Evolutionary conservation across 2,329 filamentous ascomycete species (phyloP).

Genomic region (Aspergillus fijiensis): DNA sequence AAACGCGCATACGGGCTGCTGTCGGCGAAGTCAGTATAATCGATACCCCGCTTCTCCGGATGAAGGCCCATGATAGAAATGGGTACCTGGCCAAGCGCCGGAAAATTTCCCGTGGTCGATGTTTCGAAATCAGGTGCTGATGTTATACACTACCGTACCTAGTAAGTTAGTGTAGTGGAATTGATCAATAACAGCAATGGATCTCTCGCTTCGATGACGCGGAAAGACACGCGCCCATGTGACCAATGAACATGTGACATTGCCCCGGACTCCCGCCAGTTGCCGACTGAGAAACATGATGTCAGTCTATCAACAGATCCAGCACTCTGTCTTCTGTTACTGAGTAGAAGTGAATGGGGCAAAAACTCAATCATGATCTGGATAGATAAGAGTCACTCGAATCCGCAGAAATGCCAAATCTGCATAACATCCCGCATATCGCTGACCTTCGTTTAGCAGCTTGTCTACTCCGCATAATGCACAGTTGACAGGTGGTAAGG

Average conservation of each 20-base stretch:
- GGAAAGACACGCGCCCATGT: slow-evolving; percentile 20
- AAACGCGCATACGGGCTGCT: slow-evolving; percentile 9
- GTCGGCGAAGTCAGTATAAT: slow-evolving; percentile 32
- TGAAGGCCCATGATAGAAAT: slow-evolving; percentile 12
- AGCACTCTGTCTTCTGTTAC: no score
- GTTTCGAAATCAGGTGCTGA: background rate
- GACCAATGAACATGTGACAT: background rate
- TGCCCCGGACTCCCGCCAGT: background rate
- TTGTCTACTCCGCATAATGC: background rate
- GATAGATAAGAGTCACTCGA: background rate
- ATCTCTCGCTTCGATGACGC: slow-evolving; percentile 3
- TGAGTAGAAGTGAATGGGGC: background rate
- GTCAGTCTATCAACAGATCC: background rate
- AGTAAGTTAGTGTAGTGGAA: background rate
- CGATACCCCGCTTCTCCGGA: slow-evolving; percentile 22
- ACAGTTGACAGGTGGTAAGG: background rate
- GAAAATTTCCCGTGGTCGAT: background rate
- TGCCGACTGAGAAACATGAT: background rate
- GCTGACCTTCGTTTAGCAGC: background rate
- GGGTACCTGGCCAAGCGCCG: background rate
- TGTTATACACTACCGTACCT: background rate
- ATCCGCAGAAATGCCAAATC: background rate
- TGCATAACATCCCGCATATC: background rate
- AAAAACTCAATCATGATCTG: background rate
- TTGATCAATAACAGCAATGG: background rate